phyloP scores from a whole-genome alignment of 164 flowering plant genomes.

The Annona cherimola region DNA sequence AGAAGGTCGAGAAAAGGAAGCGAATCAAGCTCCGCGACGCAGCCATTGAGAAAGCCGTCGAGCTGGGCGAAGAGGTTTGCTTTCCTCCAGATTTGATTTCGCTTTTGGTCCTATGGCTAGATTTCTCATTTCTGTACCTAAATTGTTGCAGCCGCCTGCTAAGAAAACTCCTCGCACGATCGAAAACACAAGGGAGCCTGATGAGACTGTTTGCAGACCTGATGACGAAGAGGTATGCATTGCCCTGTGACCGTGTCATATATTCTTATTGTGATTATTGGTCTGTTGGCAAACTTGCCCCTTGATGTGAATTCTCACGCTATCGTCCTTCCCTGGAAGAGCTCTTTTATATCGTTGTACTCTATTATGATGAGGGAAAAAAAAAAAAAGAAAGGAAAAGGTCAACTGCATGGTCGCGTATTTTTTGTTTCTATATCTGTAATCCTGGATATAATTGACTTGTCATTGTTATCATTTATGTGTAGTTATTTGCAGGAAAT shows the following conservation, averaged over 20 bases:
- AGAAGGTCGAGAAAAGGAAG: slow-evolving; percentile 77
- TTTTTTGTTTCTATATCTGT: too few species aligned
- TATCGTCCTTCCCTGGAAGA: too few species aligned
- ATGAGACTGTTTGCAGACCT: slow-evolving; percentile 87
- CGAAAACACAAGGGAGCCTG: slow-evolving; percentile 82
- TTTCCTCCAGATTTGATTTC: not conserved
- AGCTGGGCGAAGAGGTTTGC: slow-evolving; percentile 83
- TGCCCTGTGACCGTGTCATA: not conserved
- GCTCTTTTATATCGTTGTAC: too few species aligned
- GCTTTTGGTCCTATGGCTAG: not conserved
- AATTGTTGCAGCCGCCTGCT: slow-evolving; percentile 46
- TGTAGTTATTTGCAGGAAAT: slow-evolving; percentile 79
- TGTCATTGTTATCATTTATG: not conserved
- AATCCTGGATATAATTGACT: too few species aligned
- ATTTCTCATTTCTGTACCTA: not conserved
- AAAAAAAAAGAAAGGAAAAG: too few species aligned
- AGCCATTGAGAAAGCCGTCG: slow-evolving; percentile 72
- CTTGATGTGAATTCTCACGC: too few species aligned
- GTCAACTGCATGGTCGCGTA: too few species aligned
- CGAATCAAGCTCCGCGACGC: slow-evolving; percentile 66
- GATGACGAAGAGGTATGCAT: slow-evolving; percentile 80
- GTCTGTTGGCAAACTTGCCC: too few species aligned
- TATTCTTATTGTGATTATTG: too few species aligned
- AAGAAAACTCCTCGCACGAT: slow-evolving; percentile 66
- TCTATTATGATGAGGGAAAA: too few species aligned